These are phyloP conservation scores for Zasmidium angulare DNA, from an alignment of 2,329 filamentous ascomycete genomes.

Conservation along the genomic window DNA sequence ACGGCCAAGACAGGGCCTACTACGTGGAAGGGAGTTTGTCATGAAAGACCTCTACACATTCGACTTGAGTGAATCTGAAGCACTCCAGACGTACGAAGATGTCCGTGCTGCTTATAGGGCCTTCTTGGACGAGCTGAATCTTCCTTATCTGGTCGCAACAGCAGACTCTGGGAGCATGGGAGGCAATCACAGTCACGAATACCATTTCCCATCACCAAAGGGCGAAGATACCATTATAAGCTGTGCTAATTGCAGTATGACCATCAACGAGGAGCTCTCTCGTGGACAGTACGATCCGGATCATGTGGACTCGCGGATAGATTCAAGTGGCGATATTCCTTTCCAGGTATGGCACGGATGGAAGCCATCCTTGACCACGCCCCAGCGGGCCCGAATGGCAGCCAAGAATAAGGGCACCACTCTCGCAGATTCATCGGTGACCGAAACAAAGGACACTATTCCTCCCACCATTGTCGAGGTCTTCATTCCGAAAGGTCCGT, in stretches of 20 bases:
- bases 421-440: too few relatives aligned
- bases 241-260: slow-evolving; percentile 71
- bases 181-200: slow-evolving; percentile 89
- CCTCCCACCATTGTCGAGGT: slow-evolving; percentile 62
- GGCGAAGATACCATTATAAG: slow-evolving; percentile 84
- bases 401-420: background rate
- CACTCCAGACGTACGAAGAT: slow-evolving; percentile 74
- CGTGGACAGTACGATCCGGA: slow-evolving; percentile 6
- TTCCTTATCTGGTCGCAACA: slow-evolving; percentile 81
- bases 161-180: slow-evolving; percentile 97
- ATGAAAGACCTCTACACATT: slow-evolving; percentile 99
- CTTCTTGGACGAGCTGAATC: slow-evolving; percentile 77
- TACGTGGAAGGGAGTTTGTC: slow-evolving; percentile 85
- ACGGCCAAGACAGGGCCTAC: slow-evolving; percentile 80
- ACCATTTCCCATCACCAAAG: slow-evolving; percentile 74
- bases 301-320: background rate
- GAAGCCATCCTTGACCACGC: background rate
- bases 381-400: background rate
- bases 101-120: slow-evolving; percentile 72
- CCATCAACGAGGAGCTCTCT: slow-evolving; percentile 81
- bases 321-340: background rate
- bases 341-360: slow-evolving; percentile 15
- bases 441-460: background rate
- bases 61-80: slow-evolving; percentile 66
- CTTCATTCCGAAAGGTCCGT: slow-evolving; percentile 41